Conservation (phyloP, 2,329 filamentous ascomycete genomes). For the Rutstroemia sp. region DNA sequence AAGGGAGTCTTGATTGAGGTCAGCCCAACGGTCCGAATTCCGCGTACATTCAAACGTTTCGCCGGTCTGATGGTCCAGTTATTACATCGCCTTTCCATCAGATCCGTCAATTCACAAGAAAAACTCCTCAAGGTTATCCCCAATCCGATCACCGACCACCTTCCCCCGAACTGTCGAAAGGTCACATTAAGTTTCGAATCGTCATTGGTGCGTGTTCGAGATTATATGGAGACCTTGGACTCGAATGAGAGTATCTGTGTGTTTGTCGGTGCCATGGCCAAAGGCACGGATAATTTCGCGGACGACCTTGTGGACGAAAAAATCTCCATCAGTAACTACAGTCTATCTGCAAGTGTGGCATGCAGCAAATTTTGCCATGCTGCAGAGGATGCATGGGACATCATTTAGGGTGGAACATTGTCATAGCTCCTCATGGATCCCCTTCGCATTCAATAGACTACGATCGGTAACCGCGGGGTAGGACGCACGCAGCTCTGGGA, state of each 20-base stretch:
- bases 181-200: slow-evolving; percentile 94
- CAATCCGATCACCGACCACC: slow-evolving; percentile 94
- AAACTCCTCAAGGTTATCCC: slow-evolving; percentile 96
- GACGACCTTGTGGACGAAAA: slow-evolving; percentile 93
- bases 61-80: slow-evolving; percentile 98
- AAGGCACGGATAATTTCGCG: slow-evolving; percentile 91
- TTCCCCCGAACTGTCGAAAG: slow-evolving; percentile 95
- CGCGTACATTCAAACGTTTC: slow-evolving; percentile 97
- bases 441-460: slow-evolving; percentile 12
- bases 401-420: slow-evolving; percentile 53
- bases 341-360: slow-evolving; percentile 91
- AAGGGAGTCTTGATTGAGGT: slow-evolving; percentile 97
- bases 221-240: slow-evolving; percentile 75
- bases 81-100: slow-evolving; percentile 88
- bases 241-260: slow-evolving; percentile 92
- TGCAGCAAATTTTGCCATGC: slow-evolving; percentile 99
- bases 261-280: slow-evolving; percentile 97
- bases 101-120: slow-evolving; percentile 93
- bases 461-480: slow-evolving; percentile 4
- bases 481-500: not conserved
- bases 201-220: slow-evolving; percentile 75
- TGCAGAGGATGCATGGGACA: slow-evolving; percentile 91
- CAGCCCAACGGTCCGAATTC: slow-evolving; percentile 94
- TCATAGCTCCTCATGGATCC: slow-evolving; percentile 9
- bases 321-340: slow-evolving; percentile 98